Evolutionary conservation across 2,329 filamentous ascomycete species (phyloP), one percentile per base, ranked within the genome.

Genomic region (Apiospora sp.): DNA sequence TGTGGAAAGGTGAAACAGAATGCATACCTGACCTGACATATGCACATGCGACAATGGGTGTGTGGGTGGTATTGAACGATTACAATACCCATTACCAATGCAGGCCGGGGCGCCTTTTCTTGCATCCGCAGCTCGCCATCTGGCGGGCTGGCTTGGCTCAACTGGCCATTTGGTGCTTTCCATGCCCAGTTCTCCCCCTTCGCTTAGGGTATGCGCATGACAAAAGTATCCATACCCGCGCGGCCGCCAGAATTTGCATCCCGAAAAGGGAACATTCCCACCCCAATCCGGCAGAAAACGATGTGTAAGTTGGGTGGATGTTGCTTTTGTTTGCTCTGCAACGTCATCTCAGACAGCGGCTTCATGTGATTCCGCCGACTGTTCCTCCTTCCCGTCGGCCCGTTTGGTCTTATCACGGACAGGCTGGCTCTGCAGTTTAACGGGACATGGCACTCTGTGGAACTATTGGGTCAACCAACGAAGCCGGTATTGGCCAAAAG

Each of bases 41-140:
- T 61, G 54, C 54, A 61, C 27, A 58, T 61, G 54, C 54, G 34
- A 61, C 22, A 16, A 61, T 37, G 12, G 51, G 5, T 10, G 46
- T 24, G 54, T 61, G 54, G 54, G 54, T 61, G 54, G 54, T 37
- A 37, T 37, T 22, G 8, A 37, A 61, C 54, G 14, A 58, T 27
- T 27, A 54, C 49, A 16, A 30, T 58, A 58, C 51, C 51, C 51
- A 58, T 58, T 58, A 19, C 54, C 54, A 61, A 61, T 61, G 54
- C 30, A 61, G 58, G 34, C 41, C 30, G 19, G 19, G 27, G n/a
- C 6, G 22, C 10, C 3, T 37, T 34, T 37, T 37, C 54, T 12
- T n/a, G 30, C 54, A n/a, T 37, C 27, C 54, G 54, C 30, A 61
- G 54, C 27, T 34, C 54, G 10, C 54, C 54, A 61, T 61, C 54